Evolutionary conservation across 2,329 filamentous ascomycete genomes (phyloP), one percentile per base, ranked within the genome.

Genomic region (Fusarium redolens): DNA sequence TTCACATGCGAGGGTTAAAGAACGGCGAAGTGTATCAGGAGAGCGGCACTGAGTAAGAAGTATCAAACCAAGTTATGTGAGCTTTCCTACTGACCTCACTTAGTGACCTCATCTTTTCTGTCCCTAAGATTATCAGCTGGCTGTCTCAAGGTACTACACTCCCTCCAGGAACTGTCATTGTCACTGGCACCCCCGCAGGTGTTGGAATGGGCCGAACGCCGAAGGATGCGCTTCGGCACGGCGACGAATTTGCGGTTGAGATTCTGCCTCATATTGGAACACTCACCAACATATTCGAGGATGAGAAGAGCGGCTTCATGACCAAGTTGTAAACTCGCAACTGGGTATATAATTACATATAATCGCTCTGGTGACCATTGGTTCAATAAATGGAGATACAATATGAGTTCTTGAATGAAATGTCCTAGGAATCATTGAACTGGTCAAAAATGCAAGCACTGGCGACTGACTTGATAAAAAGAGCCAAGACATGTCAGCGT

Each of bases 121-220:
- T 92, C 33, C 86, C 85, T 54, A 84, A 89, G 81, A 88, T 86
- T 7, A 87, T 92, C 68, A 82, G 88, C 5, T 89, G 90, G 78
- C 77, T 91, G 31, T 90, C 88, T 72, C 86, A 86, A 73, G 89
- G 90, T 22, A 90, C 89, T 17, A 92, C 90, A 6, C 80, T 92
- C 48, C 78, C 89, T 45, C 86, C 89, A 3, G 90, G 90, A 28
- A 90, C 91, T 77, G 62, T 92, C 56, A 90, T 92, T 62, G 90
- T 91, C 72, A 92, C 90, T 9, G 90, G 90, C 66, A 92, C 90
- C 11, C 92, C 91, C 0, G 87, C 90, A 65, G 92, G 92, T 31
- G 92, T 94, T 22, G 92, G 91, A 4, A 90, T 92, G 86, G 91
- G 91, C n/a, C 86, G 87, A 63, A 90, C 86, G 54, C 91, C 91